Evolutionary conservation across 768 basidiomycete genomes (phyloP).

Genomic region (Collybiopsis confluens): DNA sequence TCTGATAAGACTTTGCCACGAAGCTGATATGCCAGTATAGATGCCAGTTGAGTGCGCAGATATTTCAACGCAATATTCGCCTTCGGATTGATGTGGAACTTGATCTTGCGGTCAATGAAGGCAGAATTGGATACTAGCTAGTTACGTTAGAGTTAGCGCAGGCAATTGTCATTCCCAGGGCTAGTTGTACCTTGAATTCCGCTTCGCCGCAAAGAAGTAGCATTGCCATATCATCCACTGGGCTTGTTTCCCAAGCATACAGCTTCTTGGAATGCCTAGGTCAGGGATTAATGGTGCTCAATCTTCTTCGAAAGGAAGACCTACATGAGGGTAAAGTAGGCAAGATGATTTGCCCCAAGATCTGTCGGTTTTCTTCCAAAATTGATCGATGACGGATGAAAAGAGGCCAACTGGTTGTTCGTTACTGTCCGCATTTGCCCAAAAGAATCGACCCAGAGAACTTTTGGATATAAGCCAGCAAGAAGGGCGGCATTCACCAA

Average conservation of each 20-base stretch:
- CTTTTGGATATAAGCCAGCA: constrained; percentile 88
- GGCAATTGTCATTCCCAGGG: not conserved
- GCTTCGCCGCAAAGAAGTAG: constrained; percentile 84
- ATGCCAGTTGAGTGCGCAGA: constrained; percentile 60
- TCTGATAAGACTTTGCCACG: constrained; percentile 55
- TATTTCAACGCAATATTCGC: constrained; percentile 75
- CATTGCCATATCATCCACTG: constrained; percentile 79
- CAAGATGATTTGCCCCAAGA: constrained; percentile 69
- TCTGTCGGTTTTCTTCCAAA: constrained; percentile 65
- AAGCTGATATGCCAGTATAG: constrained; percentile 62
- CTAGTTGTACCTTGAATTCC: constrained; percentile 65
- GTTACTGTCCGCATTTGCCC: constrained; percentile 73
- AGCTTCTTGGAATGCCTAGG: constrained; percentile 88
- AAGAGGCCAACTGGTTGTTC: constrained; percentile 73
- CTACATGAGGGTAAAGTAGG: constrained; percentile 88
- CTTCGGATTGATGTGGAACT: constrained; percentile 65
- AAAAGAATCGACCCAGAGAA: constrained; percentile 72
- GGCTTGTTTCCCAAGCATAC: constrained; percentile 91
- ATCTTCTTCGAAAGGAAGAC: constrained; percentile 14
- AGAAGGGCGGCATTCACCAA: constrained; percentile 79
- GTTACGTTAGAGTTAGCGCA: not conserved
- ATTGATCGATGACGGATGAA: constrained; percentile 93
- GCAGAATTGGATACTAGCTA: constrained; percentile 72
- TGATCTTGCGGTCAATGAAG: constrained; percentile 82
- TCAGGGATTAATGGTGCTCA: not conserved